Percentiles rank a stretch among this genome's conserved stretches.
phyloP scores from a whole-genome alignment of 192 early-diverging fungal species.

The Glomus cerebriforme region DNA sequence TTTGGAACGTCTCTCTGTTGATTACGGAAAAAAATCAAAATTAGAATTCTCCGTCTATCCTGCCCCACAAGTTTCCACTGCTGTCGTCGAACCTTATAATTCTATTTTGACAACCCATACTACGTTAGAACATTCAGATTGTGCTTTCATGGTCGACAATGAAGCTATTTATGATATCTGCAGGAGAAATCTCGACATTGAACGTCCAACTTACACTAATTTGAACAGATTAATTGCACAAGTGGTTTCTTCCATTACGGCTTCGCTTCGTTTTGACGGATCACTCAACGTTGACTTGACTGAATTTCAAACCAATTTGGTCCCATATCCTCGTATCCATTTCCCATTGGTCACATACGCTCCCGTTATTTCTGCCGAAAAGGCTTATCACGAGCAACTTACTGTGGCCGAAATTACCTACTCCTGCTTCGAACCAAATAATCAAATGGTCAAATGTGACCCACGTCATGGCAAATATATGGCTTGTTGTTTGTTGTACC shows the following conservation, averaged over 20 bases:
- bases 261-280: conserved; percentile 97
- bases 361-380: conserved; percentile 90
- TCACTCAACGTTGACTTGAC: conserved; percentile 98
- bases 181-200: conserved; percentile 96
- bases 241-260: conserved; percentile 99
- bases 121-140: conserved; percentile 98
- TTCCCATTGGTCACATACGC: conserved; percentile 99
- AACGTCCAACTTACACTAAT: conserved; percentile 96
- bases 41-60: conserved; percentile 99
- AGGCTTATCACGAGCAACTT: conserved; percentile 96
- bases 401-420: conserved; percentile 95
- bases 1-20: conserved; percentile 97
- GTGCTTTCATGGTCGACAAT: conserved; percentile 99
- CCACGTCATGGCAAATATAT: conserved; percentile 98
- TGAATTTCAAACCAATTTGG: conserved; percentile 99
- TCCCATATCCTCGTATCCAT: conserved; percentile 98
- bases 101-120: conserved; percentile 99
- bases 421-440: conserved; percentile 95
- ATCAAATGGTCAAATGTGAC: conserved; percentile 99
- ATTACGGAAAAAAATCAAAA: conserved; percentile 99
- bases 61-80: conserved; percentile 95
- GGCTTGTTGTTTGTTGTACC: conserved; percentile 98
- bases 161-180: conserved; percentile 99
- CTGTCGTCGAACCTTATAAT: conserved; percentile 98
- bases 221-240: conserved; percentile 98